Conservation (phyloP, 192 early-diverging fungal genomes). For the Linnemannia schmuckeri region DNA sequence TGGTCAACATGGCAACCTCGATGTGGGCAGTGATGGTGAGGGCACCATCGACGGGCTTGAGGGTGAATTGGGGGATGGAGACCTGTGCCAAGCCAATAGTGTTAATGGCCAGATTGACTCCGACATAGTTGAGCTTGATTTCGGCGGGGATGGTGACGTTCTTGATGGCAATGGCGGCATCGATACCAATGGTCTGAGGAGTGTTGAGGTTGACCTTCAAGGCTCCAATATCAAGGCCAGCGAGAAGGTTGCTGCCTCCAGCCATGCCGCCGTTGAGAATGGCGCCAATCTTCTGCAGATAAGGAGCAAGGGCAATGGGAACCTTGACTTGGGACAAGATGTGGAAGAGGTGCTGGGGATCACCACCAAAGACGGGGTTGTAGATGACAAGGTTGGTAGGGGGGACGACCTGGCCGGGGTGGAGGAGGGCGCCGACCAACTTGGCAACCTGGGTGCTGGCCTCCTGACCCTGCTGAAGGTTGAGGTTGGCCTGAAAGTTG, state of each 20-base stretch:
- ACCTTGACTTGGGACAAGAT: conserved; percentile 50
- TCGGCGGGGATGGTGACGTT: conserved; percentile 40
- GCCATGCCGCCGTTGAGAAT: conserved; percentile 15
- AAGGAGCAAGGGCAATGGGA: conserved; percentile 41
- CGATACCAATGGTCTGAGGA: conserved; percentile 43
- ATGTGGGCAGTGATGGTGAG: conserved; percentile 24
- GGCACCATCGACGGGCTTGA: conserved; percentile 28
- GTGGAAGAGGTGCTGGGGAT: conserved; percentile 51
- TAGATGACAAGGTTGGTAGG: conserved; percentile 50
- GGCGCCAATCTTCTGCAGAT: conserved; percentile 37
- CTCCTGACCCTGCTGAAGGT: conserved; percentile 40
- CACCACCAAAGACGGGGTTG: conserved; percentile 54
- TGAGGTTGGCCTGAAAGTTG: conserved; percentile 39
- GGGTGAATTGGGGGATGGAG: conserved; percentile 25
- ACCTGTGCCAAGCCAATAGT: conserved; percentile 30
- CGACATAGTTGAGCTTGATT: conserved; percentile 52
- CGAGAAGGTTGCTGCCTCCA: conserved; percentile 16
- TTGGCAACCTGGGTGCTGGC: conserved; percentile 37
- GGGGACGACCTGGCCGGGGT: conserved; percentile 49
- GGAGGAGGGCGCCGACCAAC: conserved; percentile 40
- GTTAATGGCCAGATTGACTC: conserved; percentile 31
- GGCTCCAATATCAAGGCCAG: conserved; percentile 38
- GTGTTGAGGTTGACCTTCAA: conserved; percentile 42
- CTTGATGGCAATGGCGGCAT: conserved; percentile 39
- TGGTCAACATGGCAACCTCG: conserved; percentile 20